Evolutionary conservation across 345 rosid genomes (phyloP).

Genomic region (Crucihimalaya himalaica): DNA sequence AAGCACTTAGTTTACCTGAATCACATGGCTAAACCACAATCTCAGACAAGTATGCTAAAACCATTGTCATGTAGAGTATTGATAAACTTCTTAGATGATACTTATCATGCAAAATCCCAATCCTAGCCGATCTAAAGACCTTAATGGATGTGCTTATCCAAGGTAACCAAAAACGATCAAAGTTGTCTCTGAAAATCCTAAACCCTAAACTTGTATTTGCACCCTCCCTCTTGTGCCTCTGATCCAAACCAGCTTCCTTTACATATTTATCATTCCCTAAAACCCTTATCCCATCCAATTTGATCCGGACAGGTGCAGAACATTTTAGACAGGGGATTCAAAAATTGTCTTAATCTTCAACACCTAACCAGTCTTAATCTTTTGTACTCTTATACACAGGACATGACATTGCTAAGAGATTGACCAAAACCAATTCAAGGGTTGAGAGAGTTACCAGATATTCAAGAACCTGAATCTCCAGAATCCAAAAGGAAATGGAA

Average conservation of each 20-base stretch:
- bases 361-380: neutral
- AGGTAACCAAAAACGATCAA: neutral
- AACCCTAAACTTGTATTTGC: neutral
- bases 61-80: neutral
- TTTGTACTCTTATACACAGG: neutral
- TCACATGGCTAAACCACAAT: neutral
- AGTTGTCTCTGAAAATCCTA: no score
- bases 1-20: neutral
- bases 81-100: neutral
- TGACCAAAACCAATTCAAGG: neutral
- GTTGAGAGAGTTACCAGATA: neutral
- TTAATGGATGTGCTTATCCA: neutral
- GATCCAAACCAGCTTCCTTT: slow-evolving; percentile 38
- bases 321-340: neutral
- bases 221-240: neutral
- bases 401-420: neutral
- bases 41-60: neutral
- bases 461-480: neutral
- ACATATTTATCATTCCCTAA: slow-evolving; percentile 39
- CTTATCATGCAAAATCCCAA: neutral
- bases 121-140: neutral
- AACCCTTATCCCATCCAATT: neutral
- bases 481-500: neutral
- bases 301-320: neutral
- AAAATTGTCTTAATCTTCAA: neutral